phyloP scores from a whole-genome alignment of 2,329 filamentous ascomycete genomes.

The Ascochyta lentis region DNA sequence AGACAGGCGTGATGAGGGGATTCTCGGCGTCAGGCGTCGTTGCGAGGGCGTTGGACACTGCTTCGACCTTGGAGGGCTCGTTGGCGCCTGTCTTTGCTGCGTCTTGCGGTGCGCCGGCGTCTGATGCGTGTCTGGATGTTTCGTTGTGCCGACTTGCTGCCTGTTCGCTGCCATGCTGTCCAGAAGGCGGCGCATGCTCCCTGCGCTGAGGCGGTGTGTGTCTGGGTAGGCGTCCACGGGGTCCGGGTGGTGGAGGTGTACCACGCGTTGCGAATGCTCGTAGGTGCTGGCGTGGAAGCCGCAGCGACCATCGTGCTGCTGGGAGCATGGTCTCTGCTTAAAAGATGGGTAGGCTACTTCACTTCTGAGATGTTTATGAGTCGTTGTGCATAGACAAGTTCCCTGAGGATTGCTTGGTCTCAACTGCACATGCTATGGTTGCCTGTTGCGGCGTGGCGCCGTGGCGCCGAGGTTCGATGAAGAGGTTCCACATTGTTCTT shows the following conservation, averaged over 20 bases:
- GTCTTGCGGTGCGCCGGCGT: constrained; percentile 8
- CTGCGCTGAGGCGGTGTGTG: constrained; percentile 21
- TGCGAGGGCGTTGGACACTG: constrained; percentile 55
- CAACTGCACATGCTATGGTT: background rate
- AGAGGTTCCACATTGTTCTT: constrained; percentile 7
- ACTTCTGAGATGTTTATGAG: no score
- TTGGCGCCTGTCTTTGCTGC: constrained; percentile 2
- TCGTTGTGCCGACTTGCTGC: constrained; percentile 17
- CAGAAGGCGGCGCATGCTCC: constrained; percentile 20
- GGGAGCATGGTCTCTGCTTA: constrained; percentile 28
- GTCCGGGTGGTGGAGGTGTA: constrained; percentile 26
- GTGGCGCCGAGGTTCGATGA: background rate
- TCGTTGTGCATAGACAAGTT: no score
- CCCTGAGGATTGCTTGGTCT: no score
- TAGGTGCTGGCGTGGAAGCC: constrained; percentile 33
- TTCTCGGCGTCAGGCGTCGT: constrained; percentile 52
- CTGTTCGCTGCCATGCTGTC: constrained; percentile 12
- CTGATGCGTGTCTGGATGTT: constrained; percentile 20
- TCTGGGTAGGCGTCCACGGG: constrained; percentile 33
- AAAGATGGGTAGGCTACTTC: no score
- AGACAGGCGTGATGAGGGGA: constrained; percentile 64
- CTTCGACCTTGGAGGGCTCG: constrained; percentile 47
- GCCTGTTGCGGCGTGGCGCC: constrained; percentile 3
- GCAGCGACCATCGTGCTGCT: constrained; percentile 35
- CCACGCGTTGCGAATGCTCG: constrained; percentile 33